Percentiles rank a stretch among this genome's conserved stretches.
These are phyloP conservation scores for Mollisia scopiformis DNA, from an alignment of 2,329 filamentous ascomycete species.

Conservation along the genomic window DNA sequence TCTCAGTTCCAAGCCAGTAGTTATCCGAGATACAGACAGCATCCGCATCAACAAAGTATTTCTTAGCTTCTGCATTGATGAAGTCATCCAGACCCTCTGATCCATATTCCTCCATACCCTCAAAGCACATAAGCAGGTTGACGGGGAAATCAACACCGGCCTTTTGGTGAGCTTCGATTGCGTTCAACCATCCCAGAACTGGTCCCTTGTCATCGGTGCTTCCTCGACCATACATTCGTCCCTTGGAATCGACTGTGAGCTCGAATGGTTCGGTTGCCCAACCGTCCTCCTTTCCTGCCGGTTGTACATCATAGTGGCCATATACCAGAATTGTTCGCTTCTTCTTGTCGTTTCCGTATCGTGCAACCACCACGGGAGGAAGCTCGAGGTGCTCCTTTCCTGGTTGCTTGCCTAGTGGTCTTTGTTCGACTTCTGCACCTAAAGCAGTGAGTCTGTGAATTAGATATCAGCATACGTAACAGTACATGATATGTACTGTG, in stretches of 20 bases:
- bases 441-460: conserved; percentile 64
- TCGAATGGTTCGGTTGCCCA: conserved; percentile 96
- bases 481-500: not conserved
- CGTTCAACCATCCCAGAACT: conserved; percentile 95
- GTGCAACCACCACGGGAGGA: conserved; percentile 87
- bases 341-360: conserved; percentile 88
- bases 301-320: conserved; percentile 98
- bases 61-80: conserved; percentile 87
- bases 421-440: conserved; percentile 85
- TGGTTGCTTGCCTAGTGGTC: conserved; percentile 87
- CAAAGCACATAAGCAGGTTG: conserved; percentile 98
- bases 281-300: conserved; percentile 88
- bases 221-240: conserved; percentile 93
- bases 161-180: conserved; percentile 96
- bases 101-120: conserved; percentile 99
- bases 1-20: conserved; percentile 99
- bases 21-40: conserved; percentile 99
- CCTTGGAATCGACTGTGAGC: conserved; percentile 84
- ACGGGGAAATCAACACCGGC: conserved; percentile 93
- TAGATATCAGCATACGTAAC: no score
- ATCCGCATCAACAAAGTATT: conserved; percentile 93
- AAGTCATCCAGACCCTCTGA: conserved; percentile 96
- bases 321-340: conserved; percentile 97
- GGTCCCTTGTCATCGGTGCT: conserved; percentile 98
- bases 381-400: conserved; percentile 89